Base-by-base conservation (phyloP, 768 basidiomycete species). In the Panellus pusillus region DNA sequence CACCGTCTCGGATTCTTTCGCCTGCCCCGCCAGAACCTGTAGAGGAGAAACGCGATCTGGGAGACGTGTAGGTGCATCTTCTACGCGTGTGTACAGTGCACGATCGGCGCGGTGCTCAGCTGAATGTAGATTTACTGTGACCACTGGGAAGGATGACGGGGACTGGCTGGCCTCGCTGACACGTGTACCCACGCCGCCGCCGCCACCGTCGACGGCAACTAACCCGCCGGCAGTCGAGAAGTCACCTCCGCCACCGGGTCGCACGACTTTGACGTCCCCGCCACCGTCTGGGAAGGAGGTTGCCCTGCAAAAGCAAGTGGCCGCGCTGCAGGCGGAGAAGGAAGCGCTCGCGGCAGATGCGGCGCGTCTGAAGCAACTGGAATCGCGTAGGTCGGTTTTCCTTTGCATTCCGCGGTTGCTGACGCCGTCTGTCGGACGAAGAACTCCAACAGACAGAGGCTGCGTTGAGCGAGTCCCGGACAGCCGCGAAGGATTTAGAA, bases 91-190 rank as follows among this genome's bases (percentile, higher is more conserved):
- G 24, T 35, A 35, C 14, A 14, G 32, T 35, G 31, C 46, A 32
- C 43, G 42, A 43, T 32, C n/a, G 35, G 38, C 57, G 45, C 20
- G 38, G 20, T 48, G n/a, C 46, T 56, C 47, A 46, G 19, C 29
- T 27, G 48, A 24, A 19, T 55, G 29, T 37, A 44, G 44, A 38
- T 39, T 54, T 56, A 68, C 69, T 57, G 86, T 83, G 64, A 57
- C 69, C 9, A 40, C 39, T 3, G 39, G 39, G 9, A 74, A n/a
- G n/a, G n/a, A 77, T 54, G 75, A 73, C 52, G 76, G 74, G 14
- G 41, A 44, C 49, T 89, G 89, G 88, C 60, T 90, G 41, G 73
- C 80, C 37, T 80, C 83, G 19, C 72, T 89, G 47, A 71, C 82
- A 28, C 79, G 75, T 54, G 70, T 68, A 38, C 65, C 60, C 61